Conservation (phyloP, 2,329 filamentous ascomycete genomes). For the Diplodia sapinea region DNA sequence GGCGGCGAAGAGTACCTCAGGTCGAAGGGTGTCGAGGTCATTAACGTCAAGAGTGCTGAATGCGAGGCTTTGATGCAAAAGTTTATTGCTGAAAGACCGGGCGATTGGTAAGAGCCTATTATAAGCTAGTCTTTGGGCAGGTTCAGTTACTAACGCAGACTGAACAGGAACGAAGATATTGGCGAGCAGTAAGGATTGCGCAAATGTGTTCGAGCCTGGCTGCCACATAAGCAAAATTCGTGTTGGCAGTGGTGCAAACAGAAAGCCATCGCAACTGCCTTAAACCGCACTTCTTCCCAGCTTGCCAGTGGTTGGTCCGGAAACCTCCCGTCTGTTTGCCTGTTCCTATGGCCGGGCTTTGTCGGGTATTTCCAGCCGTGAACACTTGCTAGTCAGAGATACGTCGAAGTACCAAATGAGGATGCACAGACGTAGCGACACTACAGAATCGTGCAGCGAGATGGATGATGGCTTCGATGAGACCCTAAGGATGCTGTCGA, state of each 20-base stretch:
- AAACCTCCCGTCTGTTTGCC: too few species aligned
- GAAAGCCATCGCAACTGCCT: background rate
- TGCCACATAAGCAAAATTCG: background rate
- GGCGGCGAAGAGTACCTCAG: conserved; percentile 75
- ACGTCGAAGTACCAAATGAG: too few species aligned
- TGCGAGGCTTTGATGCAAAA: conserved; percentile 72
- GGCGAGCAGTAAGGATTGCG: conserved; percentile 37
- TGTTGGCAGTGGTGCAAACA: background rate
- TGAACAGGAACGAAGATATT: conserved; percentile 44
- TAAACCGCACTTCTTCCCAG: background rate
- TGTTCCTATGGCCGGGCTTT: too few species aligned
- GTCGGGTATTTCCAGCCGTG: too few species aligned
- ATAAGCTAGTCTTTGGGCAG: background rate
- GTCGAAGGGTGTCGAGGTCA: conserved; percentile 71
- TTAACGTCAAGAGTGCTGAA: conserved; percentile 70
- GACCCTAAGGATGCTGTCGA: background rate
- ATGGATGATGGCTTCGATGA: conserved; percentile 4
- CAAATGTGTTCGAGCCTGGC: background rate
- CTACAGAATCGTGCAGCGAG: conserved; percentile 23
- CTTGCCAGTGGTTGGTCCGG: too few species aligned
- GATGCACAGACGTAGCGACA: too few species aligned
- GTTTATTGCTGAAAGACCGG: conserved; percentile 75
- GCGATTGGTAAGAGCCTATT: conserved; percentile 64
- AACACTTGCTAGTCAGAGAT: too few species aligned
- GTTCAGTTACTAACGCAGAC: conserved; percentile 14